These are phyloP conservation scores for Rhynchospora tenuis DNA, from an alignment of 176 grass and related monocot genomes.

Conservation along the genomic window DNA sequence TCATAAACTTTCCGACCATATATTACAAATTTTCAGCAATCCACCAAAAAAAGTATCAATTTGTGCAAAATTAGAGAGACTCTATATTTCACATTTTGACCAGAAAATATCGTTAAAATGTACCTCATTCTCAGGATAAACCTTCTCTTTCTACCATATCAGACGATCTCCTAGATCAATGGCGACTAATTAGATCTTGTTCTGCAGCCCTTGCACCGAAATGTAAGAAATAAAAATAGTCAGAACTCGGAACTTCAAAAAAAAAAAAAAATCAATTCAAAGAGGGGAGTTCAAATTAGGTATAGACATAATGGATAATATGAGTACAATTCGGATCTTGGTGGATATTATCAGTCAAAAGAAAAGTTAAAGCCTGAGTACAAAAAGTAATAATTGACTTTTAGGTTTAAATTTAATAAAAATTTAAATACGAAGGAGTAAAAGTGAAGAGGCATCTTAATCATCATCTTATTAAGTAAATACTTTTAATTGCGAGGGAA, in stretches of 20 bases:
- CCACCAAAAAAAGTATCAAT: neutral
- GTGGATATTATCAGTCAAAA: too few species aligned
- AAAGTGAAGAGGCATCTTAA: neutral
- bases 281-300: too few species aligned
- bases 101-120: neutral
- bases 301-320: too few species aligned
- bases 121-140: slow-evolving; percentile 62
- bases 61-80: neutral
- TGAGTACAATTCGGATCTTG: too few species aligned
- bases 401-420: neutral
- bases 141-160: slow-evolving; percentile 75
- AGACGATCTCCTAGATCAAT: slow-evolving; percentile 51
- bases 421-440: too few species aligned
- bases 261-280: neutral
- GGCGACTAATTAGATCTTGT: slow-evolving; percentile 44
- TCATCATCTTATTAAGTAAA: neutral
- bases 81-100: neutral
- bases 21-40: neutral
- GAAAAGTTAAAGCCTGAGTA: too few species aligned
- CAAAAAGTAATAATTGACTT: too few species aligned
- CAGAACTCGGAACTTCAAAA: neutral
- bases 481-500: neutral
- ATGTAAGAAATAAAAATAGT: neutral
- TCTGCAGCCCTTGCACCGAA: slow-evolving; percentile 41
- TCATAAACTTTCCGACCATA: neutral